phyloP scores from a whole-genome alignment of 495 filamentous ascomycete species.

The Sphaerosporella brunnea region DNA sequence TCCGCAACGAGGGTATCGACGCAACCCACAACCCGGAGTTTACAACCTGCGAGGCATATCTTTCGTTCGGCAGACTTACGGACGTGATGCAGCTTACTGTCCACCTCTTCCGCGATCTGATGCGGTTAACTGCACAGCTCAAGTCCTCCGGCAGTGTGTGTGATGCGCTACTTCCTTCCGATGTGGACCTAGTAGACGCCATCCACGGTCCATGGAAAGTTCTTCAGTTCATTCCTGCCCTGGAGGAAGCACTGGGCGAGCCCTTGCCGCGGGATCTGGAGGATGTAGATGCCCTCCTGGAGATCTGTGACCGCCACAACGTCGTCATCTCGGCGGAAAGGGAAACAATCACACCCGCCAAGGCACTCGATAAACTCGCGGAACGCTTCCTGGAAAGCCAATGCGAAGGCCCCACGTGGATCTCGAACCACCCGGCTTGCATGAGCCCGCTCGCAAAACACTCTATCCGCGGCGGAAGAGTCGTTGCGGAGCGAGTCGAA shows the following conservation, averaged over 20 bases:
- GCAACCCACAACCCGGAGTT: slow-evolving; percentile 93
- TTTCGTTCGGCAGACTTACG: slow-evolving; percentile 58
- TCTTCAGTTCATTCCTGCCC: slow-evolving; percentile 64
- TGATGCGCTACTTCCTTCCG: slow-evolving; percentile 9
- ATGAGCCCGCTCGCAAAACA: slow-evolving; percentile 89
- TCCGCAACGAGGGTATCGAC: slow-evolving; percentile 91
- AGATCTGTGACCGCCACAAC: slow-evolving; percentile 30
- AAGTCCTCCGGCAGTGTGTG: slow-evolving; percentile 38
- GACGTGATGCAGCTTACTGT: slow-evolving; percentile 63
- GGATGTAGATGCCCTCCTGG: slow-evolving; percentile 8
- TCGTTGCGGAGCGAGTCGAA: slow-evolving; percentile 63
- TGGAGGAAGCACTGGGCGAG: slow-evolving; percentile 47
- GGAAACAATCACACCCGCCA: slow-evolving; percentile 45
- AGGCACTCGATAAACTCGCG: slow-evolving; percentile 72
- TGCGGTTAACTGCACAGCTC: slow-evolving; percentile 33
- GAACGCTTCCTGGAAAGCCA: slow-evolving; percentile 56
- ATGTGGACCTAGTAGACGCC: slow-evolving; percentile 8
- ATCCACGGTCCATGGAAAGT: slow-evolving; percentile 32
- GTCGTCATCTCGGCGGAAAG: slow-evolving; percentile 28
- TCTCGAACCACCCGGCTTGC: slow-evolving; percentile 77
- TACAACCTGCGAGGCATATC: slow-evolving; percentile 92
- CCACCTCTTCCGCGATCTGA: slow-evolving; percentile 42
- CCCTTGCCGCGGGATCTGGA: slow-evolving; percentile 36
- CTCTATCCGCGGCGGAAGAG: slow-evolving; percentile 25
- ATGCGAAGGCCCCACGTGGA: slow-evolving; percentile 58